Conservation (phyloP, 2,329 filamentous ascomycete species). For the Scedosporium aurantiacum region DNA sequence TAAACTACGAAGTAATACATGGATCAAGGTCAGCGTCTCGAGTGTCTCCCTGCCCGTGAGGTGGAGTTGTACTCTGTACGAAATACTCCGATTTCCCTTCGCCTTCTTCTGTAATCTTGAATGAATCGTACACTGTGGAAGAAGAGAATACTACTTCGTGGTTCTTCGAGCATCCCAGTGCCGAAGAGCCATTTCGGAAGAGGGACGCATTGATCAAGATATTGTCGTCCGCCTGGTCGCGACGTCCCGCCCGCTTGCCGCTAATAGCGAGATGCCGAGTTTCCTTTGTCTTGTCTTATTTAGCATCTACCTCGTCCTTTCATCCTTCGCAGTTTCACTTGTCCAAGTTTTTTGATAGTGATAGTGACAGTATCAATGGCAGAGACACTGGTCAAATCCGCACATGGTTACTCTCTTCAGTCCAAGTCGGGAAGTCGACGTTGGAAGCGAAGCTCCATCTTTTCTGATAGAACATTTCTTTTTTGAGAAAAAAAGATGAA, state of each 20-base stretch:
- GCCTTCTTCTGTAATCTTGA: too few species aligned
- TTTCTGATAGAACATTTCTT: not conserved
- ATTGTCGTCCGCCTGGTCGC: not conserved
- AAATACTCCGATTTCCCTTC: too few species aligned
- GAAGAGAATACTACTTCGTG: too few species aligned
- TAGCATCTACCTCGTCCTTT: too few species aligned
- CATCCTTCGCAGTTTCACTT: too few species aligned
- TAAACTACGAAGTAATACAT: too few species aligned
- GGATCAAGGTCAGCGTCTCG: not conserved
- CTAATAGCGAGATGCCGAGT: not conserved
- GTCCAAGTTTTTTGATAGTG: too few species aligned
- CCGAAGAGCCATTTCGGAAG: not conserved
- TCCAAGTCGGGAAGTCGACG: not conserved
- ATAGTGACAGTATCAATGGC: too few species aligned
- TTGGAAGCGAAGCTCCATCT: not conserved
- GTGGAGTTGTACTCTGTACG: too few species aligned
- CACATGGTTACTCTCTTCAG: not conserved
- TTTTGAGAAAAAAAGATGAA: not conserved
- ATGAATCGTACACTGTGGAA: not conserved
- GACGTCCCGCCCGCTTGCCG: not conserved
- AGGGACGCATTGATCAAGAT: not conserved
- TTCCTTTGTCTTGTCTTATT: too few species aligned
- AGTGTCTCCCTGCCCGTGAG: not conserved
- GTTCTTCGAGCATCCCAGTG: not conserved
- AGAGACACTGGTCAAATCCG: too few species aligned